Base-by-base conservation (phyloP, 352 stramenopile genomes). In the Pythium brassicae region DNA sequence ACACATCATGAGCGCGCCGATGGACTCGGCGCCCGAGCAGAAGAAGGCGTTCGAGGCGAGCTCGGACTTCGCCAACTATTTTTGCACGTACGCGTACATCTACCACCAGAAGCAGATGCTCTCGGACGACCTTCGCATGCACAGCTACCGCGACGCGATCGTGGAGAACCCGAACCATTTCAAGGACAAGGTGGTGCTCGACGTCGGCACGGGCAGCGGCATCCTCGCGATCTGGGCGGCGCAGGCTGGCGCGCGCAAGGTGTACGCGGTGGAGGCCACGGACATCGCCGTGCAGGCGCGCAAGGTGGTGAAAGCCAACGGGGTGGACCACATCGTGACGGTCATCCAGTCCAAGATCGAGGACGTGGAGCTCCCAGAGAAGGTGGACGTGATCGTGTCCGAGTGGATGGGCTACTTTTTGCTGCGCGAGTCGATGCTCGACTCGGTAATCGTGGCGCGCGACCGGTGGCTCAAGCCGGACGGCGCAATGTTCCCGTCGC, bases 371-470 rank as follows among this genome's bases (percentile, higher is more conserved):
- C 79, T 99, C 2, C 95, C 97, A 0, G 94, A 98, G 68, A 96
- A 98, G 64, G 97, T 99, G 29, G 98, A 99, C 71, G 97, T 99
- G 57, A 99, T 99, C 54, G 97, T 99, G 55, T 99, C 94, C 14
- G 97, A 99, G 78, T 99, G 96, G 94, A 99, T 99, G 98, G 86
- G 86, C 55, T 99, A 99, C 78, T 99, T 99, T 55, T 74, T 99
- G 20, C 73, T 99, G 47, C 87, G 97, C 46, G 98, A 99, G 77
- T 98, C 86, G 53, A 99, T 99, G 98, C 87, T 99, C 40, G 97
- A 99, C 81, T 98, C 90, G 57, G 86, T 99, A 35, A 86, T 99
- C 26, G 75, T 96, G 23, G 97, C 96, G 6, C 80, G 98, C 45
- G 95, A 99, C 69, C 87, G 87, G 53, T 99, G 97, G 79, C 76